A percentile compares a stretch with the other conserved stretches of the same genome.
These are phyloP conservation scores for Linum lewisii DNA, from an alignment of 345 rosid genomes.

Conservation along the genomic window DNA sequence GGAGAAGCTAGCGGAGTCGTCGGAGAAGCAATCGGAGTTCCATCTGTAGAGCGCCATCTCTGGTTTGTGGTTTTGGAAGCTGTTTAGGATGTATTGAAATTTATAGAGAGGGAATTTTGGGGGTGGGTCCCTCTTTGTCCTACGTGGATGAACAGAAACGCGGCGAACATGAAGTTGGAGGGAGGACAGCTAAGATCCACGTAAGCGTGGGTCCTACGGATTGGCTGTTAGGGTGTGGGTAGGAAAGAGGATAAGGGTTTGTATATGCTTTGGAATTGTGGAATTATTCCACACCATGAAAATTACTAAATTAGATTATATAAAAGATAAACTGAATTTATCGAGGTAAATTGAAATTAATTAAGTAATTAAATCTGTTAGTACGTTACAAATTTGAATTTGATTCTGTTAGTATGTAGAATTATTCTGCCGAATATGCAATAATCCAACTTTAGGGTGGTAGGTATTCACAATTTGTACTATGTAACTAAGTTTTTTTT, in stretches of 20 bases:
- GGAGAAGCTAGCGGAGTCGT: constrained; percentile 41
- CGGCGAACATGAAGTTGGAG: constrained; percentile 29
- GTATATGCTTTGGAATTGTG: not conserved
- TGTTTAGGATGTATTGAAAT: not conserved
- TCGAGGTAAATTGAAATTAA: too few relatives aligned
- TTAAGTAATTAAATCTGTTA: too few relatives aligned
- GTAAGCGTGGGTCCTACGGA: not conserved
- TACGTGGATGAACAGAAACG: constrained; percentile 34
- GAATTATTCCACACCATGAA: not conserved
- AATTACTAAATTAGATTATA: not conserved
- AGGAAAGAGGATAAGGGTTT: not conserved
- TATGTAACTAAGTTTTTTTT: too few relatives aligned
- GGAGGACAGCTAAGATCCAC: not conserved
- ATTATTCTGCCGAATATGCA: too few relatives aligned
- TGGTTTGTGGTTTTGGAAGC: not conserved
- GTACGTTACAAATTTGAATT: too few relatives aligned
- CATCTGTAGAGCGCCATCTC: constrained; percentile 20
- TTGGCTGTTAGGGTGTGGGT: not conserved
- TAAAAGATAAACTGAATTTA: too few relatives aligned
- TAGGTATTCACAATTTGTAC: too few relatives aligned
- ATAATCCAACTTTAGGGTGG: too few relatives aligned
- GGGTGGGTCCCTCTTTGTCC: constrained; percentile 22
- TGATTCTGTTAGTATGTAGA: too few relatives aligned
- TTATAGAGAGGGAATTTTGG: constrained; percentile 4
- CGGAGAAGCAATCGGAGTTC: constrained; percentile 39